Base-by-base conservation (phyloP, 2,329 filamentous ascomycete species). In the Orbilia brochopaga region DNA sequence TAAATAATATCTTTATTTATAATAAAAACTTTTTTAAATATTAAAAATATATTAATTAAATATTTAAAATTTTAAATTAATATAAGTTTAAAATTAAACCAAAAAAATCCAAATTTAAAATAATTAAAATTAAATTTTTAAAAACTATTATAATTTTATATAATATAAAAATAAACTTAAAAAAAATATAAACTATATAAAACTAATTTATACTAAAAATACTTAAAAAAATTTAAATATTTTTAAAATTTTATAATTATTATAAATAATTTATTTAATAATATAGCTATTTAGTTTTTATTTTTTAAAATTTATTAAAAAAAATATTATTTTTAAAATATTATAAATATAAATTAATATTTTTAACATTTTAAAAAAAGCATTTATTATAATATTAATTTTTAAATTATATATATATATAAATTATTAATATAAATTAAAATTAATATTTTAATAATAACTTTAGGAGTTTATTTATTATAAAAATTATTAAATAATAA, bases 1-100 rank as follows among this genome's bases (percentile, higher is more conserved):
- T 73, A 46, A 32, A n/a, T 56, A 21, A 73, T 60, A 73, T 67
- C 21, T 44, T 67, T 24, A 61, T 67, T n/a, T 67, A 56, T 48
- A 52, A 17, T 30, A 52, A 59, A 24, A 53, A 53, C n/a, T 21
- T 37, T 23, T 27, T 40, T 32, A 32, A 40, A 27, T 35, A 70
- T 53, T 58, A 40, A 42, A 7, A 62, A 61, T 32, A 35, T 54
- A 15, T 62, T 37, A 27, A 63, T 42, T 63, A 35, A 17, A 63
- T 53, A 0, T 37, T 67, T 4, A 10, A 30, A 24, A 21, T n/a
- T 11, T 56, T 13, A 56, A 62, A 24, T 27, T 19, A 35, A 27
- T 32, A 19, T 17, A 19, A 57, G n/a, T 35, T 61, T 21, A 37
- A 48, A 17, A 27, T 37, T 1, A 19, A 66, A 6, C 35, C 27